Percentiles rank a stretch among this genome's conserved stretches.
These are phyloP conservation scores for Musa itinerans DNA, from an alignment of 176 grass and related monocot genomes.

Conservation along the genomic window DNA sequence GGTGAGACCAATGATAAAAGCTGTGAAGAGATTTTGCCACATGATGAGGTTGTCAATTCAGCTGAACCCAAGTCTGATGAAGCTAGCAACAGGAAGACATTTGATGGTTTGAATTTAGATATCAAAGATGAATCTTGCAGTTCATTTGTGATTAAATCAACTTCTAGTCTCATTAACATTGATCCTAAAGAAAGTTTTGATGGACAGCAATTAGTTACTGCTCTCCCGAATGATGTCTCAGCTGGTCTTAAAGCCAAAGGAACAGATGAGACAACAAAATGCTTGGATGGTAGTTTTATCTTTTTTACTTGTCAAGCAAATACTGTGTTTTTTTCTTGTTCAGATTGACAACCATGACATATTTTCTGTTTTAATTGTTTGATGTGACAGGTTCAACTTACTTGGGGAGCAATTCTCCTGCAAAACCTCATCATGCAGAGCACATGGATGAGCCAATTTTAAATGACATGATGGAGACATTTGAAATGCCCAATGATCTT, in stretches of 20 bases:
- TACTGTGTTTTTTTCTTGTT: slow-evolving; percentile 8
- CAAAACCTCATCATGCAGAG: slow-evolving; percentile 25
- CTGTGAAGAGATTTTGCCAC: neutral
- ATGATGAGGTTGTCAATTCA: slow-evolving; percentile 2
- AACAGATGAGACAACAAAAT: slow-evolving; percentile 19
- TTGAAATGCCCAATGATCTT: slow-evolving; percentile 30
- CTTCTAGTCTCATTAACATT: neutral
- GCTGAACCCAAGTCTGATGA: neutral
- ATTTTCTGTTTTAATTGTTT: slow-evolving; percentile 10
- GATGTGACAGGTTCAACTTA: slow-evolving; percentile 38
- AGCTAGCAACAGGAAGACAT: neutral
- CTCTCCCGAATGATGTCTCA: slow-evolving; percentile 8
- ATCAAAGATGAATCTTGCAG: neutral
- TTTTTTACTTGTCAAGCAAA: slow-evolving; percentile 7
- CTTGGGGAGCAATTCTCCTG: slow-evolving; percentile 21
- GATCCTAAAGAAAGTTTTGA: slow-evolving; percentile 20
- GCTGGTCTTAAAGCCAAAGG: neutral
- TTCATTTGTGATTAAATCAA: neutral
- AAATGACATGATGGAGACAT: slow-evolving; percentile 25
- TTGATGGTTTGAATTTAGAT: neutral
- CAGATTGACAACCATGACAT: slow-evolving; percentile 1
- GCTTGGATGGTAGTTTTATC: slow-evolving; percentile 38
- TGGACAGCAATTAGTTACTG: slow-evolving; percentile 4
- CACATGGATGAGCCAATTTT: slow-evolving; percentile 26
- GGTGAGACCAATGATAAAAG: slow-evolving; percentile 1